A percentile compares a stretch with the other conserved stretches of the same genome.
phyloP scores from a whole-genome alignment of 371 early-diverging fungal species.

The Ordospora pajunii region DNA sequence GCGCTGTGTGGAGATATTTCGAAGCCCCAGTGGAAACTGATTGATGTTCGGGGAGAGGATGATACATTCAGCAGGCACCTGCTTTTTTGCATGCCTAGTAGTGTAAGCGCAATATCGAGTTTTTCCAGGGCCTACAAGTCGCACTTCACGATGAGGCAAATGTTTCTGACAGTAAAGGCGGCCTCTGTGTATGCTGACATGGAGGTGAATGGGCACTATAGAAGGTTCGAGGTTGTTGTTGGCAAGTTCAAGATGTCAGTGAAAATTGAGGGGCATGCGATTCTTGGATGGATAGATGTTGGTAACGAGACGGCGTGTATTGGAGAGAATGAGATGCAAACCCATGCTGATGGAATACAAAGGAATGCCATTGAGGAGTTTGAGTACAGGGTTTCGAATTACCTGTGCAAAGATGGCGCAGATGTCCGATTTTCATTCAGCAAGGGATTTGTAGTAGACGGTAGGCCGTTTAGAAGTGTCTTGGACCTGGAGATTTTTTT shows the following conservation, averaged over 20 bases:
- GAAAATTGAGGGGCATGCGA: background rate
- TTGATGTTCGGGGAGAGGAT: slow-evolving; percentile 3
- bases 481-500: background rate
- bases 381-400: background rate
- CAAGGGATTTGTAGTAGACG: background rate
- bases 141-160: background rate
- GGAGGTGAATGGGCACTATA: background rate
- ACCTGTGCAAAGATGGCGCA: background rate
- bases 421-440: background rate
- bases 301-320: background rate
- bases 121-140: background rate
- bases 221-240: background rate
- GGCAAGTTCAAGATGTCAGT: background rate
- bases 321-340: background rate
- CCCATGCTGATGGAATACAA: no score
- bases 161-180: background rate
- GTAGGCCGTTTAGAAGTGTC: background rate
- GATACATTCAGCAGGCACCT: background rate
- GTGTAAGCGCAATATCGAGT: background rate
- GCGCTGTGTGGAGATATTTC: slow-evolving; percentile 31
- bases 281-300: background rate
- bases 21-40: slow-evolving; percentile 35
- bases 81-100: background rate
- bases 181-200: background rate
- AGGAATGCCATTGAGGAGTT: background rate